These are phyloP conservation scores for Miscanthus sacchariflorus DNA, from an alignment of 202 grass and related monocot species.

Conservation along the genomic window DNA sequence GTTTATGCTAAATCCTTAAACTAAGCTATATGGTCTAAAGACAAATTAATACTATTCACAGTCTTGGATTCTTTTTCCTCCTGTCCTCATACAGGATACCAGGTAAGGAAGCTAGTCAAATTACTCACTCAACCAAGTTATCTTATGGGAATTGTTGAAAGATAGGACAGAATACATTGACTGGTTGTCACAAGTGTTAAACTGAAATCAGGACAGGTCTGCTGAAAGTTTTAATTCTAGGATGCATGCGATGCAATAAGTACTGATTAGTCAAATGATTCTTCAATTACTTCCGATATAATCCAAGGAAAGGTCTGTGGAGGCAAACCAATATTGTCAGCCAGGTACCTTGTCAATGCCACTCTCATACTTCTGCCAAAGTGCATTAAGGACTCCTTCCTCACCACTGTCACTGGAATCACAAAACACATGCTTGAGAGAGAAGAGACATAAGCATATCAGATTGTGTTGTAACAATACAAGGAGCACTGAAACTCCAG, in stretches of 20 bases:
- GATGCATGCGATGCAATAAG: neutral
- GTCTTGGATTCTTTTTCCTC: constrained; percentile 6
- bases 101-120: constrained; percentile 23
- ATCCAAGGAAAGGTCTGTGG: constrained; percentile 10
- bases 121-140: constrained; percentile 18
- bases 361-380: constrained; percentile 96
- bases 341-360: constrained; percentile 85
- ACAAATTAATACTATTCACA: constrained; percentile 29
- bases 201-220: constrained; percentile 17
- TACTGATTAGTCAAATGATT: neutral
- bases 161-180: constrained; percentile 13
- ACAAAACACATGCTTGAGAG: constrained; percentile 16
- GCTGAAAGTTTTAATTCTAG: constrained; percentile 14
- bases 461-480: neutral
- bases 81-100: constrained; percentile 25
- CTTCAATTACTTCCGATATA: constrained; percentile 10
- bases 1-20: constrained; percentile 39
- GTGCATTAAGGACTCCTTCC: constrained; percentile 73
- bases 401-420: constrained; percentile 67
- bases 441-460: constrained; percentile 3
- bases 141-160: constrained; percentile 14
- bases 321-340: constrained; percentile 27
- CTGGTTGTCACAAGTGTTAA: neutral
- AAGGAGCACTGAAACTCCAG: neutral
- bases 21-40: constrained; percentile 29